A percentile compares a stretch with the other conserved stretches of the same genome.
Evolutionary conservation across 2,329 filamentous ascomycete species (phyloP).

Genomic region (Fusarium temperatum): DNA sequence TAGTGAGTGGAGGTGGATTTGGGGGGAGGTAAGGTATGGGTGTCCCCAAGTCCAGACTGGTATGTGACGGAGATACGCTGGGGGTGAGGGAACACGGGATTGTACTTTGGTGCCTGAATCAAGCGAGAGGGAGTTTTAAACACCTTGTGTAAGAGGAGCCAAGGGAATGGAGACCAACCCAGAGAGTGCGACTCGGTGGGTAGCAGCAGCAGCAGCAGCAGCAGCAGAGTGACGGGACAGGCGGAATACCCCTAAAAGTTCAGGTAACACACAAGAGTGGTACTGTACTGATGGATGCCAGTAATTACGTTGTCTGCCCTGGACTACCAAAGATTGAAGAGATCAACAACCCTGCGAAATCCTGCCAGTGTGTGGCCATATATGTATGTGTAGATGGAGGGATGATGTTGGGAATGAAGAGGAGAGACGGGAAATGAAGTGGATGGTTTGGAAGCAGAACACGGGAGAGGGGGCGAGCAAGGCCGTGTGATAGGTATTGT

Average conservation of each 20-base stretch:
- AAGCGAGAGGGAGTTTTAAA: constrained; percentile 27
- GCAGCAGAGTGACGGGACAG: constrained; percentile 10
- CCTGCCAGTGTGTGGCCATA: constrained; percentile 16
- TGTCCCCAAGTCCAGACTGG: constrained; percentile 25
- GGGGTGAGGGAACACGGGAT: constrained; percentile 21
- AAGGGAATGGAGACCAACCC: constrained; percentile 7
- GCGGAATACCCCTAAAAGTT: constrained; percentile 9
- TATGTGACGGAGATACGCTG: constrained; percentile 30
- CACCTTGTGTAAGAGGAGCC: constrained; percentile 21
- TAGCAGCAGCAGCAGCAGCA: neutral
- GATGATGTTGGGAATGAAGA: constrained; percentile 29
- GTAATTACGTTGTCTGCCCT: constrained; percentile 1
- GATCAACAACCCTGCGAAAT: constrained; percentile 6
- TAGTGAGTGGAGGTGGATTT: constrained; percentile 1
- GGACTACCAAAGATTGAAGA: neutral
- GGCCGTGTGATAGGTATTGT: neutral
- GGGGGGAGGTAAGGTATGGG: constrained; percentile 25
- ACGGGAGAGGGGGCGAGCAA: constrained; percentile 1
- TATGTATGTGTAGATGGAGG: constrained; percentile 5
- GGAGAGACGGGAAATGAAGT: constrained; percentile 27
- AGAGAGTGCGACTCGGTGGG: constrained; percentile 12
- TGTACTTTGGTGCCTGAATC: constrained; percentile 31
- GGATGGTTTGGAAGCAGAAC: constrained; percentile 12
- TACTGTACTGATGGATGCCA: constrained; percentile 9
- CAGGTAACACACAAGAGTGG: neutral